Base-by-base conservation (phyloP, 208 protist species). In the Acanthamoeba divionensis region DNA sequence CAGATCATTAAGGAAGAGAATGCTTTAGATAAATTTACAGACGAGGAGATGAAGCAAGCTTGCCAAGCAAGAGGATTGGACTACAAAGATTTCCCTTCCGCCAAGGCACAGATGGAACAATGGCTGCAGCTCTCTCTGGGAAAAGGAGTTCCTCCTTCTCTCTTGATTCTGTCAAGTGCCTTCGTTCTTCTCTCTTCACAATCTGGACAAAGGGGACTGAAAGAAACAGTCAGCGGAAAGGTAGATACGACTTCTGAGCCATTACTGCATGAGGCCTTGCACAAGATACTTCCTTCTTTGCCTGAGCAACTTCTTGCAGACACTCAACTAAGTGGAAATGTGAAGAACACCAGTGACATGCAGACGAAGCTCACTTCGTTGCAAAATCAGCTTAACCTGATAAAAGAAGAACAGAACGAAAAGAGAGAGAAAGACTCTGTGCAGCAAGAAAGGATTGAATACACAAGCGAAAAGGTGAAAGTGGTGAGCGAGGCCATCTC, bases 1-100 rank as follows among this genome's bases (percentile, higher is more conserved):
- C 31, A 91, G 47, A 60, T 92, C 73, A 93, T 93, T 38, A 52
- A 18, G 10, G 26, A 71, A 9, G 91, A 93, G 36, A n/a, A 15
- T 24, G 91, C 87, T 31, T 18, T 93, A 7, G 50, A 88, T 24
- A 29, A 3, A 10, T 21, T 93, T 29, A 90, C 66, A 10, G 47
- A 45, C 10, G 38, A 10, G 12, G 91, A 93, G 47, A 79, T 93
- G n/a, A 65, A 91, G 47, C 36, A 24, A 47, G 87, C 80, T 5
- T 48, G 41, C 62, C 21, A 45, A 6, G 54, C 63, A 10, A 60
- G 91, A 18, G 91, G 91, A 10, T 91, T 93, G 79, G 47, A 69
- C 5, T 47, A 33, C 7, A 79, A 69, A 6, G 50, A 36, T 6
- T 18, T 89, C 29, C 54, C 80, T 10, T 15, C 62, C 7, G 57